These are phyloP conservation scores for Yueomyces sp. DNA, from an alignment of 805 yeast genomes.

Conservation along the genomic window DNA sequence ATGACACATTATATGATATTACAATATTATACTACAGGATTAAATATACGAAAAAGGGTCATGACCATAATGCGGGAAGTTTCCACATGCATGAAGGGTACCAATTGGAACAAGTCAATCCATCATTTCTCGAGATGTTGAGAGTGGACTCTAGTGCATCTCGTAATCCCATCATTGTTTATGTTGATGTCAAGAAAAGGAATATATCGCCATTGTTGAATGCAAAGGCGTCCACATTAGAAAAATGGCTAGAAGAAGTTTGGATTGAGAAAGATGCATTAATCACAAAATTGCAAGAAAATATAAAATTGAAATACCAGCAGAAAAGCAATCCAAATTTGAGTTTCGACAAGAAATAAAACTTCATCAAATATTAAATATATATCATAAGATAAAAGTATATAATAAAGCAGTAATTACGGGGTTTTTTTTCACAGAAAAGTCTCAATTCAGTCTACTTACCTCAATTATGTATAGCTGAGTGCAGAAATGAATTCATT, in stretches of 20 bases:
- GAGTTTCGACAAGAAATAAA: too few relatives aligned
- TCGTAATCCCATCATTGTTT: conserved; percentile 23
- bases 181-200: conserved; percentile 34
- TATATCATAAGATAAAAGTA: too few relatives aligned
- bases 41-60: conserved; percentile 6
- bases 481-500: too few relatives aligned
- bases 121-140: conserved; percentile 20
- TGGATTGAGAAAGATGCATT: conserved; percentile 62
- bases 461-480: too few relatives aligned
- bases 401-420: too few relatives aligned
- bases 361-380: too few relatives aligned
- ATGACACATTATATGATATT: conserved; percentile 19
- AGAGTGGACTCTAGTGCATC: conserved; percentile 3
- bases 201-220: conserved; percentile 34
- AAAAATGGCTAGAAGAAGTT: conserved; percentile 60
- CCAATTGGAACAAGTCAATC: conserved; percentile 21
- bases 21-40: conserved; percentile 29
- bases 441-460: too few relatives aligned
- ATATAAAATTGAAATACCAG: conserved; percentile 11
- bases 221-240: conserved; percentile 38
- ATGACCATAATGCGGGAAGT: conserved; percentile 13
- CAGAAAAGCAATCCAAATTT: too few relatives aligned
- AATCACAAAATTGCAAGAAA: conserved; percentile 28
- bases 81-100: conserved; percentile 10
- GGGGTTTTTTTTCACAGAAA: too few relatives aligned